Base-by-base conservation (phyloP, 1,139 yeast species). In the Geotrichum reessii region DNA sequence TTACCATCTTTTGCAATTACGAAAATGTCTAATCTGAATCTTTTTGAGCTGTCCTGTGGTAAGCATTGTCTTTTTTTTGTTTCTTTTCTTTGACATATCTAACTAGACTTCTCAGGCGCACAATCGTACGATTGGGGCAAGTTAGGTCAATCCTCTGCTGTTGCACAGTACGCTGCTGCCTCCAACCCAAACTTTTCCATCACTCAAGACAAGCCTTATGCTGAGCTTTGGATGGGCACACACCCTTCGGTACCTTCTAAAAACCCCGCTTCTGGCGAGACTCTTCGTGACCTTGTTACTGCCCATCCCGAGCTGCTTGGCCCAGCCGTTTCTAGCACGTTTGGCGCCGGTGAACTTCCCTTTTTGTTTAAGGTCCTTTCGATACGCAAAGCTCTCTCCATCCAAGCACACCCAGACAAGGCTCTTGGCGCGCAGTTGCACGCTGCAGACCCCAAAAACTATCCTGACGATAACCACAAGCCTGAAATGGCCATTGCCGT, bases 401-500 rank as follows among this genome's bases (percentile, higher is more conserved):
- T 93, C 72, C 99, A 93, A 76, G 98, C 99, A 21, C 99, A 93
- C 70, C 99, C 99, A 31, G 98, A 93, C 75, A 93, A 93, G 76
- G 74, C 78, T 31, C 78, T 93, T 60, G 99, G 88, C 47, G 84
- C 81, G 51, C 82, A 82, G 64, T 79, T 93, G 68, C 96, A 87
- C 70, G 80, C 81, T 14, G 75, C 79, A 37, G 98, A 93, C 75
- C 98, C 99, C 58, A 84, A 85, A 67, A 88, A 93, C 75, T 93
- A 95, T 73, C 99, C 98, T 3, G 99, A 93, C 75, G 96, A 85
- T 71, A 93, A 93, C 78, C 99, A 93, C 76, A 93, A 93, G 78
- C 99, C 99, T 24, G 99, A 93, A 74, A 95, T 93, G 98, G 98
- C 99, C 57, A 84, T 93, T 71, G 99, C 99, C 11, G 84, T 93